phyloP scores from a whole-genome alignment of 2,329 filamentous ascomycete genomes.

The Hypocreales sp. region DNA sequence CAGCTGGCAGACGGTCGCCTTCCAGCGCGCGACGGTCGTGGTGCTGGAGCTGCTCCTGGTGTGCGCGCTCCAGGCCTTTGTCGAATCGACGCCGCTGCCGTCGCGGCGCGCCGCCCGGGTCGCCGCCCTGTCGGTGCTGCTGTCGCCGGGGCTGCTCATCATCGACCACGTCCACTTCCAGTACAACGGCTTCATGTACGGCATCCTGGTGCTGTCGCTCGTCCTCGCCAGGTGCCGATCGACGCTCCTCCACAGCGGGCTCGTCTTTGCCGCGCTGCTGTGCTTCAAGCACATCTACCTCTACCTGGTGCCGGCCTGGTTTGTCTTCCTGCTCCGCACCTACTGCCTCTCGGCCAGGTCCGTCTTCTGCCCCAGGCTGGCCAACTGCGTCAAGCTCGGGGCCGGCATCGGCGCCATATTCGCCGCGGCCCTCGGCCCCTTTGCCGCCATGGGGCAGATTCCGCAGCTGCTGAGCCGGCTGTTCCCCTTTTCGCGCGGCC shows the following conservation, averaged over 20 bases:
- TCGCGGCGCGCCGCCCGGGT: conserved; percentile 70
- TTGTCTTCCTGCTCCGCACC: conserved; percentile 75
- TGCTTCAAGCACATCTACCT: conserved; percentile 98
- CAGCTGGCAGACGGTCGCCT: conserved; percentile 88
- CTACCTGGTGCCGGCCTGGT: conserved; percentile 90
- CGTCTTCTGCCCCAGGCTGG: conserved; percentile 58
- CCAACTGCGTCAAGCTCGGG: conserved; percentile 75
- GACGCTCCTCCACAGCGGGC: conserved; percentile 61
- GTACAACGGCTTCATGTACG: conserved; percentile 96
- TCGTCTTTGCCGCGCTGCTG: conserved; percentile 70
- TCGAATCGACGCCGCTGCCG: conserved; percentile 50
- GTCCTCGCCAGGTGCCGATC: conserved; percentile 64
- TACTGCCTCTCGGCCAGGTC: conserved; percentile 76
- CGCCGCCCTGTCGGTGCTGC: conserved; percentile 72
- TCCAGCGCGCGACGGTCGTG: conserved; percentile 82
- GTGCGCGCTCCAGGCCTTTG: conserved; percentile 68
- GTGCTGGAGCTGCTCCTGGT: conserved; percentile 69
- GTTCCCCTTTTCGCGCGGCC: conserved; percentile 84
- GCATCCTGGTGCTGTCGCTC: conserved; percentile 73
- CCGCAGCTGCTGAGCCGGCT: conserved; percentile 70
- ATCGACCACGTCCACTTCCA: conserved; percentile 99
- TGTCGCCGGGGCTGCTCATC: conserved; percentile 86
- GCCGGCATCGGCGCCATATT: conserved; percentile 56
- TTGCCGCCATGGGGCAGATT: conserved; percentile 66
- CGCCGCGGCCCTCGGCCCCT: conserved; percentile 76